Conservation (phyloP, 257 asterid genomes). For the Lantana camara region DNA sequence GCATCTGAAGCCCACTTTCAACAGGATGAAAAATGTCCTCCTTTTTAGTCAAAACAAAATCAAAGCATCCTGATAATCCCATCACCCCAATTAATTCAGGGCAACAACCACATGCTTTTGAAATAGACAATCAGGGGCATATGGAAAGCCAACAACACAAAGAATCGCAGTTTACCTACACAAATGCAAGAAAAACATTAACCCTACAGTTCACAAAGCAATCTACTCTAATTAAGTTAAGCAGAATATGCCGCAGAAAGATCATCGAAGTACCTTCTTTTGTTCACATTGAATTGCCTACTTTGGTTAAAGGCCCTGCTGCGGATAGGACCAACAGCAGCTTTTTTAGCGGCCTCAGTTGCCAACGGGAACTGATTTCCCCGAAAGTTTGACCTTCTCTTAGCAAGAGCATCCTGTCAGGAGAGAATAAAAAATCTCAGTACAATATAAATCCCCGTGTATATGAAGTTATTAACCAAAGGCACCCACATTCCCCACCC, state of each 20-base stretch:
- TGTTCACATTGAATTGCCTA: conserved; percentile 45
- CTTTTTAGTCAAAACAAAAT: conserved; percentile 1
- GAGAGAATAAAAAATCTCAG: conserved; percentile 1
- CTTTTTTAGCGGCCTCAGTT: conserved; percentile 67
- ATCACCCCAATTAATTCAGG: conserved; percentile 33
- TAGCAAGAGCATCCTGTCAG: conserved; percentile 64
- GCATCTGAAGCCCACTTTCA: conserved; percentile 16
- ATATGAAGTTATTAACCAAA: neutral
- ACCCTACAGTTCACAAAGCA: neutral
- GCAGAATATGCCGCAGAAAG: neutral
- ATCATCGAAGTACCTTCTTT: conserved; percentile 44
- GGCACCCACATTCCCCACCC: neutral
- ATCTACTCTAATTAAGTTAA: neutral
- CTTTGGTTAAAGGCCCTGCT: conserved; percentile 45
- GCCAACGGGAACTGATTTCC: conserved; percentile 70
- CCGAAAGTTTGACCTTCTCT: conserved; percentile 59
- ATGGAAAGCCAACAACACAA: conserved; percentile 40
- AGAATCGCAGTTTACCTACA: conserved; percentile 62
- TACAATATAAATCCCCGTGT: neutral
- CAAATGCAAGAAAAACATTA: conserved; percentile 10
- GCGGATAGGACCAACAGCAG: conserved; percentile 54
- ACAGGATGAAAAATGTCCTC: neutral
- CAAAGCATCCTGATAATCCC: conserved; percentile 14
- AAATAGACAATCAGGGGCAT: conserved; percentile 27
- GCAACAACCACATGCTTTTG: conserved; percentile 30